Conservation (phyloP, 495 filamentous ascomycete genomes). For the Aspergillus egyptiacus region DNA sequence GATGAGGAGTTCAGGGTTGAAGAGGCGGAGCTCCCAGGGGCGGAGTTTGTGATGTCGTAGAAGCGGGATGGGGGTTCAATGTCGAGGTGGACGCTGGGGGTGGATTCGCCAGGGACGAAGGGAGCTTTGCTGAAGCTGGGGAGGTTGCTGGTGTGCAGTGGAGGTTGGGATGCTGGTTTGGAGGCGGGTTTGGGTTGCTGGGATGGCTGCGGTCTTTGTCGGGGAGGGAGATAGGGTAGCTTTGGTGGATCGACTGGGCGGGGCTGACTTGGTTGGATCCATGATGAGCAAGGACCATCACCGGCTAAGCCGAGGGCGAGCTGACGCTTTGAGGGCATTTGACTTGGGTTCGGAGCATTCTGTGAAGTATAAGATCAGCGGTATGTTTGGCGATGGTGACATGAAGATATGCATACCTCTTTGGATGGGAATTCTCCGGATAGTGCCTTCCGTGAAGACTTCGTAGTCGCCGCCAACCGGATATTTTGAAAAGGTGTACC, state of each 20-base stretch:
- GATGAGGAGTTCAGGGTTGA: slow-evolving; percentile 11
- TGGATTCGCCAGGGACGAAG: background rate
- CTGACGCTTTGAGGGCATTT: background rate
- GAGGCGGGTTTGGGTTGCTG: background rate
- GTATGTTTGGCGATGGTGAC: background rate
- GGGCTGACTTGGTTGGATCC: background rate
- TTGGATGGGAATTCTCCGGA: background rate
- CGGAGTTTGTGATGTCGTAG: slow-evolving; percentile 10
- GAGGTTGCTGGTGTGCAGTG: slow-evolving; percentile 55
- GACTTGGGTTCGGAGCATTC: background rate
- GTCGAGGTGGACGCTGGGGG: background rate
- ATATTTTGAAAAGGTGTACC: slow-evolving; percentile 41
- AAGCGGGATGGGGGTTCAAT: slow-evolving; percentile 13
- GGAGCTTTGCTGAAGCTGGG: slow-evolving; percentile 52
- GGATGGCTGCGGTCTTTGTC: background rate
- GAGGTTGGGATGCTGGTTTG: background rate
- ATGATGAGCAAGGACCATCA: background rate
- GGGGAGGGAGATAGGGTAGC: background rate
- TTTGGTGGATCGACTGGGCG: background rate
- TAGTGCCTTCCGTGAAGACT: background rate
- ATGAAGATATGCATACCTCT: background rate
- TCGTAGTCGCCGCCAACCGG: background rate
- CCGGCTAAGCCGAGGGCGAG: background rate
- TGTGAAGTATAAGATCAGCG: background rate
- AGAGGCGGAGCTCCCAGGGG: slow-evolving; percentile 4